Evolutionary conservation across 169 alveolate genomes (phyloP).

Genomic region (Cystoisospora suis): DNA sequence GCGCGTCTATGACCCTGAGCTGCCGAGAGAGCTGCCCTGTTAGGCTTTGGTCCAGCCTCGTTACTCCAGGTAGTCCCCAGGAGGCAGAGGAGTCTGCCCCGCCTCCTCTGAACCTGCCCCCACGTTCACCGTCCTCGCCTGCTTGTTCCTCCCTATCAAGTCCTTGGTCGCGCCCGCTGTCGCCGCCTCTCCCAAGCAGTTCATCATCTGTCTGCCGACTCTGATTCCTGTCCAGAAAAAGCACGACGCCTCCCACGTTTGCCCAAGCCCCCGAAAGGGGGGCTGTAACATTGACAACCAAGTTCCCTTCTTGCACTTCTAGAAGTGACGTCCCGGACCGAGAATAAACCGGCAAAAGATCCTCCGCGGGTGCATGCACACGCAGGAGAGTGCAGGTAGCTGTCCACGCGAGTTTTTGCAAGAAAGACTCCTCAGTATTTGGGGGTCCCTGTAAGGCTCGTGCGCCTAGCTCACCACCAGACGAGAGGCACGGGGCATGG

Average conservation of each 20-base stretch:
- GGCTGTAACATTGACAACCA: neutral
- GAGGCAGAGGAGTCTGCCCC: neutral
- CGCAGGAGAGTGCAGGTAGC: neutral
- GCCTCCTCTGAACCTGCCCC: neutral
- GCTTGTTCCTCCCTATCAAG: neutral
- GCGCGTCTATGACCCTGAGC: slow-evolving; percentile 41
- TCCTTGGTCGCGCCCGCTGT: neutral
- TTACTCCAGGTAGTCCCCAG: neutral
- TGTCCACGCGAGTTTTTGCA: slow-evolving; percentile 9
- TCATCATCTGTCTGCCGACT: neutral
- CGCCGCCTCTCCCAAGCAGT: neutral
- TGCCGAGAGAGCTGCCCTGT: slow-evolving; percentile 43
- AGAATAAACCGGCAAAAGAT: neutral
- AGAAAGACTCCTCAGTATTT: neutral
- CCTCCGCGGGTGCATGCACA: slow-evolving; percentile 11
- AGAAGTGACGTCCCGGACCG: neutral
- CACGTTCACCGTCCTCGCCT: too few species aligned
- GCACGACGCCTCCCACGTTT: neutral
- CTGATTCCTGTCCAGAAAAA: neutral
- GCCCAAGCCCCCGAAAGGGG: slow-evolving; percentile 8
- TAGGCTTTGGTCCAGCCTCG: neutral
- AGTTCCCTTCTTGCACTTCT: neutral
- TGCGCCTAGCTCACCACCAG: too few species aligned
- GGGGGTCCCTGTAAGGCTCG: too few species aligned
- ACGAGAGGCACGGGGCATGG: neutral